Base-by-base conservation (phyloP, 306 rosid genomes). In the Begonia loranthoides region DNA sequence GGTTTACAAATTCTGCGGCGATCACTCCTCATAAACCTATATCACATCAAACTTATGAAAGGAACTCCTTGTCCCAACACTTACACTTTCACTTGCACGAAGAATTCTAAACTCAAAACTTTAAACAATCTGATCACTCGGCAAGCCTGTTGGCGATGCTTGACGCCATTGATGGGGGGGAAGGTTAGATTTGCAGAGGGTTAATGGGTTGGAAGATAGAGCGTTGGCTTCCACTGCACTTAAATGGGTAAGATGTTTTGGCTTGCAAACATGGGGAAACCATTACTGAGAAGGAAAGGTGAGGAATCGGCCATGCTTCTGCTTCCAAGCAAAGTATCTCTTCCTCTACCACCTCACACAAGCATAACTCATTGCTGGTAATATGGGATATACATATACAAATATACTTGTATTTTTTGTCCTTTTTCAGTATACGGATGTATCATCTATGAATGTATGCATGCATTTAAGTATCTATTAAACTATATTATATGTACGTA, bases 21-120 rank as follows among this genome's bases (percentile, higher is more conserved):
- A 56, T 66, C 73, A 51, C 73, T 74, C 82, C 17, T 84, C 92
- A 78, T 83, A 66, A 70, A 65, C 65, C 36, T 40, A 22, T 39
- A 17, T 15, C 33, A 1, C 12, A 24, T 46, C 41, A 10, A 44
- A 15, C 12, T 62, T 1, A 4, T 10, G 10, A 53, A 62, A 24
- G 15, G 36, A 22, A 52, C 52, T 13, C 28, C 15, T 41, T 28
- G 8, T 5, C 36, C 36, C 36, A 19, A 19, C 22, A 19, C 22
- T 19, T n/a, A n/a, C n/a, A n/a, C n/a, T 19, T 19, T 19, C 22
- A 19, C 22, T 28, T 7, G 36, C 36, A 28, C 6, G 6, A 28
- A 28, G 9, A 28, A 28, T 7, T 28, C 6, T 5, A 28, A 28
- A 28, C 36, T 28, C 36, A 28, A 28, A 28, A 28, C n/a, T 28